Evolutionary conservation across 1,139 yeast species (phyloP), one percentile per base, ranked within the genome.

Genomic region (Insectozyma bohioensis): DNA sequence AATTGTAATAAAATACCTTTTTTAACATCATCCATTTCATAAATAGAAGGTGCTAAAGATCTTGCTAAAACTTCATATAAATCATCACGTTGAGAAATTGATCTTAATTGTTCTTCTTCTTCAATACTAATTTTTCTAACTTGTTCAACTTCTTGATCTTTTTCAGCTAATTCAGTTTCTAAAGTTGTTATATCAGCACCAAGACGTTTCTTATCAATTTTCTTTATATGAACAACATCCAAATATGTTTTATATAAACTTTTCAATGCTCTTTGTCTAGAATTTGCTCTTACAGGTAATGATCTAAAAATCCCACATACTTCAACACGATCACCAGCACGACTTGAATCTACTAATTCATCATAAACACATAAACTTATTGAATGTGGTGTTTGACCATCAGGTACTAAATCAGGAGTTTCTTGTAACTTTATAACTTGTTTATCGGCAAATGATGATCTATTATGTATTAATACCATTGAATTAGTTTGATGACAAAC

Each of bases 351-450:
- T 2, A 92, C 98, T 43, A 92, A 69, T 54, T 94, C 98, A 58
- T 94, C 99, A 52, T 92, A 92, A 3, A 87, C 95, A 66, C 97
- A 88, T 22, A 92, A 67, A 9, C 95, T 87, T 35, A 92, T 87
- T 9, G 97, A 83, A 56, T 92, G 98, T 2, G 99, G 98, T 3
- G 98, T 92, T 60, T 92, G 98, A 13, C 99, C 99, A 62, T 87
- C 98, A 3, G 98, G 98, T n/a, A 92, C 95, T 43, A 80, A 71
- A 58, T 92, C 98, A 0, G 98, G 99, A 0, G 98, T 92, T 58
- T 92, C 99, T 59, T 92, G 99, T 29, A 92, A 66, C 52, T 87
- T 86, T 43, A 92, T 80, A 22, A 92, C 92, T 59, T 92, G 99
- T 54, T 90, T 92, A 58, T 92, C 97, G 19, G 95, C 94, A 63